Evolutionary conservation across 108 stramenopile genomes (phyloP).

Genomic region (Nitzschia palea): DNA sequence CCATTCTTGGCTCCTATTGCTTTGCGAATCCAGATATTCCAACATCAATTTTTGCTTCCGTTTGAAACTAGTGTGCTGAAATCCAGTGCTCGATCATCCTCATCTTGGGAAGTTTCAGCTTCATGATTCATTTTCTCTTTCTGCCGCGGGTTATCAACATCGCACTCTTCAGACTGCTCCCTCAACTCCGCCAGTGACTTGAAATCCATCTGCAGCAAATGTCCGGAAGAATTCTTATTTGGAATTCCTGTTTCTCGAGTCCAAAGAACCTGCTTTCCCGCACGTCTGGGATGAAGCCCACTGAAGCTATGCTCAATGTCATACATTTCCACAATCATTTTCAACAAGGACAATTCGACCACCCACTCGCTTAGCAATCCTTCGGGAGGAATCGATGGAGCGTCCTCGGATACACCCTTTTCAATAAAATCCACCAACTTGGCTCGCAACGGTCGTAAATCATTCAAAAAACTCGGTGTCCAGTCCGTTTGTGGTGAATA

Average conservation of each 20-base stretch:
- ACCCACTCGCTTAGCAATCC: constrained; percentile 42
- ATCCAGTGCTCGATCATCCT: no score
- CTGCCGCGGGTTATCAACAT: no score
- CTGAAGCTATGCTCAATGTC: constrained; percentile 31
- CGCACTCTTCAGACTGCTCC: constrained; percentile 7
- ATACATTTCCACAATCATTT: constrained; percentile 42
- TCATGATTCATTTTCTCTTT: no score
- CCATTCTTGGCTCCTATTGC: no score
- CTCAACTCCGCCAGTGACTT: constrained; percentile 12
- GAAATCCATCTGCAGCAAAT: constrained; percentile 21
- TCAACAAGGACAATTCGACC: constrained; percentile 45
- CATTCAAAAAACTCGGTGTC: constrained; percentile 8
- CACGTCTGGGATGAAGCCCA: constrained; percentile 28
- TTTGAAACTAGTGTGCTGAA: no score
- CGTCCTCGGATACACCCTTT: constrained; percentile 3
- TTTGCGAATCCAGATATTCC: no score
- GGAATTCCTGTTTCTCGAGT: constrained; percentile 10
- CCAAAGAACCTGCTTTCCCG: constrained; percentile 23
- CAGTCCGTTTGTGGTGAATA: constrained; percentile 22
- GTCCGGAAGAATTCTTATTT: neutral
- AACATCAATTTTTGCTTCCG: no score
- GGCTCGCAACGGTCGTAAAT: constrained; percentile 12
- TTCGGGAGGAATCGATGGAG: neutral
- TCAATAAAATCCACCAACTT: constrained; percentile 19
- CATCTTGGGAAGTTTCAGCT: no score